Base-by-base conservation (phyloP, 495 filamentous ascomycete genomes). In the Recurvomyces mirabilis region DNA sequence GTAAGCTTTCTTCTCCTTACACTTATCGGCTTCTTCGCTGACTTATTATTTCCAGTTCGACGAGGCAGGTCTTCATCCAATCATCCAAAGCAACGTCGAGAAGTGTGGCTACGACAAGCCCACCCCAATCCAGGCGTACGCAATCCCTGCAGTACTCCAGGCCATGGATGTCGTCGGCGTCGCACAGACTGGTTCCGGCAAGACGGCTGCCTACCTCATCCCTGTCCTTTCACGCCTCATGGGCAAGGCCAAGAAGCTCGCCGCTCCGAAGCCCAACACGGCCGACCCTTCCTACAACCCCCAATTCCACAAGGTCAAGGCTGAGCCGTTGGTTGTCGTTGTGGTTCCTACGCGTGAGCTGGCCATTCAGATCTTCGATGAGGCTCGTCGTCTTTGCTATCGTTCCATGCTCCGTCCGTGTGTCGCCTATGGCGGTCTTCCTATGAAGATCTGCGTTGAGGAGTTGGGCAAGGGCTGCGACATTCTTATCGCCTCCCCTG, bases 131-230 rank as follows among this genome's bases (percentile, higher is more conserved):
- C 91, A 98, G 59, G 68, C 73, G 11, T 95, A 87, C 56, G 73
- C 72, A 29, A 71, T 98, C 18, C 87, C 91, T 0, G 78, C 86
- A 0, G 74, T 95, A 31, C 55, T 77, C 7, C 60, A 71, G 25
- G 77, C 79, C 5, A 68, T 79, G 49, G 91, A 98, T 57, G 58
- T 96, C 33, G 80, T 96, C 44, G 89, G 75, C 1, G 77, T 87
- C 53, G 85, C 91, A 5, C 89, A 95, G 60, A 98, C 91, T 30
- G 91, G 89, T 94, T 94, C 88, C 29, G 91, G 91, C 43, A 98
- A 98, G 67, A 98, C 91, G 1, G 91, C 80, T 0, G 87, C 91
- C 0, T 98, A 87, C 55, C 60, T 98, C 2, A 79, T 95, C 44
- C 91, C 91, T 0, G 84, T 91, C 33, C 52, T 95, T 30, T 93